Percentiles rank a stretch among this genome's conserved stretches.
Conservation (phyloP, 495 filamentous ascomycete genomes). For the Neurospora sp. region DNA sequence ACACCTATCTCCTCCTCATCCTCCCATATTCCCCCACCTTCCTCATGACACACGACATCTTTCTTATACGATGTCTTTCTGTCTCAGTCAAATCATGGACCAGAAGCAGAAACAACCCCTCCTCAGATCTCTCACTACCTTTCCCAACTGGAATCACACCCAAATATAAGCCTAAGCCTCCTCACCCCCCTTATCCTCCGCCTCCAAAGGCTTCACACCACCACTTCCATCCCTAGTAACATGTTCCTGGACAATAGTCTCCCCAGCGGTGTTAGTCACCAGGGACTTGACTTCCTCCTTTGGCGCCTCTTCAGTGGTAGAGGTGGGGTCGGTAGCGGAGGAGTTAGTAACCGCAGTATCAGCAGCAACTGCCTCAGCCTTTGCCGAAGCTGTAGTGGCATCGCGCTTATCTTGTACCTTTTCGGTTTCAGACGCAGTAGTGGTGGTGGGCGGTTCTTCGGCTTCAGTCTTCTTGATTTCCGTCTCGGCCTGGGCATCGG, state of each 20-base stretch:
- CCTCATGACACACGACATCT: neutral
- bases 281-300: constrained; percentile 24
- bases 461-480: constrained; percentile 1
- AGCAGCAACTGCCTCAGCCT: neutral
- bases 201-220: constrained; percentile 12
- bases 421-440: neutral
- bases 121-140: too few relatives aligned
- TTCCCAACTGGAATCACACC: neutral
- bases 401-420: neutral
- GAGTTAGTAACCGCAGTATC: neutral
- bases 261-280: constrained; percentile 48
- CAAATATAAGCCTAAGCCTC: constrained; percentile 6
- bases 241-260: constrained; percentile 34
- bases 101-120: too few relatives aligned
- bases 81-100: too few relatives aligned
- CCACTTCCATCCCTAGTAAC: constrained; percentile 22
- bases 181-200: constrained; percentile 25
- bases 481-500: neutral
- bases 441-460: neutral
- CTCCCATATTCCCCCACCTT: too few relatives aligned
- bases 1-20: neutral
- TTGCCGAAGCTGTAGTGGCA: neutral
- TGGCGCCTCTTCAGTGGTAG: neutral
- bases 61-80: neutral
- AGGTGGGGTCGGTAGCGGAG: too few relatives aligned